A percentile compares a stretch with the other conserved stretches of the same genome.
Evolutionary conservation across 176 grass and related monocot genomes (phyloP).

Genomic region (Triticum dicoccoides): DNA sequence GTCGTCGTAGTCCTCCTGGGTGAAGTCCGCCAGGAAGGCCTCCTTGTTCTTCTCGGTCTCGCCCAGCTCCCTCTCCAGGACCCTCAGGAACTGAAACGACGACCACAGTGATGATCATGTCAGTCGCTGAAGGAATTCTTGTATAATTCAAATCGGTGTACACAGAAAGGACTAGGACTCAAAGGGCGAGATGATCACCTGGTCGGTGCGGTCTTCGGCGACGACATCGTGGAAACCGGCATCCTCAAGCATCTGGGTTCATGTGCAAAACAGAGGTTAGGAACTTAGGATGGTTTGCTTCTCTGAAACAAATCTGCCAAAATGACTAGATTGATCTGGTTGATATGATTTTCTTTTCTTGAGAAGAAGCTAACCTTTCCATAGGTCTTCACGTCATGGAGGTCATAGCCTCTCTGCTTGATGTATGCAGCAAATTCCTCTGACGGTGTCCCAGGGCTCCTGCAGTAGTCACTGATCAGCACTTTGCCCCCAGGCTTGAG

Average conservation of each 20-base stretch:
- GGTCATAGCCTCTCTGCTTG: constrained; percentile 84
- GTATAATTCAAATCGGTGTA: background rate
- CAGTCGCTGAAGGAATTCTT: background rate
- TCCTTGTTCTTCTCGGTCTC: constrained; percentile 76
- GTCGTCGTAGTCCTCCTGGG: constrained; percentile 85
- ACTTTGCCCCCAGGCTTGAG: constrained; percentile 91
- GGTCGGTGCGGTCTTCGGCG: constrained; percentile 82
- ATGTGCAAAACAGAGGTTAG: constrained; percentile 4
- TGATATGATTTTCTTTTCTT: background rate
- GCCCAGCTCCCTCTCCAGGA: constrained; percentile 74
- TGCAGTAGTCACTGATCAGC: constrained; percentile 95
- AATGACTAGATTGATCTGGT: background rate
- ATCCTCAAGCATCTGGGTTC: constrained; percentile 71
- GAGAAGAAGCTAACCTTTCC: constrained; percentile 57
- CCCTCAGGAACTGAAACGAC: constrained; percentile 57
- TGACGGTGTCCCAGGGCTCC: constrained; percentile 63
- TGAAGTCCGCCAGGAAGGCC: constrained; percentile 72
- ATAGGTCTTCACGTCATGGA: constrained; percentile 89
- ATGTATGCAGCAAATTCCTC: constrained; percentile 83
- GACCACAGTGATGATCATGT: background rate
- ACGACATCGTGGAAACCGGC: constrained; percentile 74
- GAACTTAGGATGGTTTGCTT: background rate
- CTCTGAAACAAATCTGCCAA: background rate
- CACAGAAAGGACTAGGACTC: background rate
- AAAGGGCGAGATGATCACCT: constrained; percentile 43